Conservation (phyloP, 1,139 yeast species). For the Casaregolazyma suthepensis region DNA sequence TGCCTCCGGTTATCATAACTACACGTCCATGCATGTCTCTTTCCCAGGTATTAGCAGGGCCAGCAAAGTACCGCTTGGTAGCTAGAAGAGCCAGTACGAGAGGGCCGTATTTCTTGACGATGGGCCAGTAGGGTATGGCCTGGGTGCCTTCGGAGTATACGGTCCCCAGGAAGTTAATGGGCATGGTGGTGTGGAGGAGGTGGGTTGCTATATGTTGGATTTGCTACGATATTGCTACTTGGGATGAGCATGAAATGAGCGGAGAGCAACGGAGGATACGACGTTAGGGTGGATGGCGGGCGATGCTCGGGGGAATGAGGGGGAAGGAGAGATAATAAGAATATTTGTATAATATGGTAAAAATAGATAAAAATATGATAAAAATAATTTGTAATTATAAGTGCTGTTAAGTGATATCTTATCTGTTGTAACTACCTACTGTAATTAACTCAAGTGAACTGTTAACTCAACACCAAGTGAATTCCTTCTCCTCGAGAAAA, state of each 20-base stretch:
- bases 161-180: conserved; percentile 67
- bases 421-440: no score
- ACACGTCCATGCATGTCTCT: conserved; percentile 90
- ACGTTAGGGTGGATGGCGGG: no score
- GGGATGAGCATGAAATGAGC: neutral
- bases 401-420: no score
- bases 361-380: no score
- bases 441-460: no score
- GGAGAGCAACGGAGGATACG: no score
- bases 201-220: neutral
- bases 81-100: conserved; percentile 41
- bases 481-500: no score
- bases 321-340: no score
- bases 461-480: no score
- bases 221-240: neutral
- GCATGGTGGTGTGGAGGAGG: conserved; percentile 46
- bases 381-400: no score
- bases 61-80: conserved; percentile 68
- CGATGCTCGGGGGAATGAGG: no score
- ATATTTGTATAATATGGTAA: no score
- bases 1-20: conserved; percentile 74
- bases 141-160: conserved; percentile 66
- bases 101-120: conserved; percentile 52
- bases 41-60: conserved; percentile 81
- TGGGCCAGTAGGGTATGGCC: conserved; percentile 64